A percentile compares a stretch with the other conserved stretches of the same genome.
Conservation (phyloP, 169 alveolate species). For the Theileria orientalis region DNA sequence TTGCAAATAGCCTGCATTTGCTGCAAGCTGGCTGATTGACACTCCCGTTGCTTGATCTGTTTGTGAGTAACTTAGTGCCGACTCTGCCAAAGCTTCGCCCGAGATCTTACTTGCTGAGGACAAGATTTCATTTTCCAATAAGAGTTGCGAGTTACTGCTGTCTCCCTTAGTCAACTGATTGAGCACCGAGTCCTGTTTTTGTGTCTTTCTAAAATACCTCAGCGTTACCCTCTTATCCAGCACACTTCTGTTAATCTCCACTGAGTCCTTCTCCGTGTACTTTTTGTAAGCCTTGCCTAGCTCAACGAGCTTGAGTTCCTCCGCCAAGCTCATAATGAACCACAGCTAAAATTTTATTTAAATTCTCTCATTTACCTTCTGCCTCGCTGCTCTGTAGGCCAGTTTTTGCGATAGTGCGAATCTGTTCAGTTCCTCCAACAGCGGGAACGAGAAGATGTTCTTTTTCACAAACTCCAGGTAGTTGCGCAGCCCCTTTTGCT, state of each 20-base stretch:
- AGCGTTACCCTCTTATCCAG: constrained; percentile 21
- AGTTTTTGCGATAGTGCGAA: constrained; percentile 49
- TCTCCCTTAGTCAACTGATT: too few species aligned
- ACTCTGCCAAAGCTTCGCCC: too few species aligned
- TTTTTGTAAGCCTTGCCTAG: constrained; percentile 14
- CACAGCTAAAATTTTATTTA: constrained; percentile 22
- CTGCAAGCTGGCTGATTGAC: too few species aligned
- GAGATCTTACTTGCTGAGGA: too few species aligned
- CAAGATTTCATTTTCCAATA: too few species aligned
- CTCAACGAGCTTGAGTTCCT: constrained; percentile 55
- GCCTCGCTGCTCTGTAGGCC: constrained; percentile 50
- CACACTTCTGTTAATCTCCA: background rate
- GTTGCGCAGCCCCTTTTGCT: constrained; percentile 25
- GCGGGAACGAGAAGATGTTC: constrained; percentile 35
- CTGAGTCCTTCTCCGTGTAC: background rate
- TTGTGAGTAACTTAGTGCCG: too few species aligned
- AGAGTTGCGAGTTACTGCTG: too few species aligned
- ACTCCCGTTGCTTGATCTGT: too few species aligned
- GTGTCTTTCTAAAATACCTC: background rate
- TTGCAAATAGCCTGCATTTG: too few species aligned
- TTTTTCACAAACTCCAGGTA: constrained; percentile 47
- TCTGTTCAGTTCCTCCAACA: constrained; percentile 52
- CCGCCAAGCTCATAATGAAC: constrained; percentile 52
- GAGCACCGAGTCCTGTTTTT: too few species aligned
- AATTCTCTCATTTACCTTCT: constrained; percentile 15